A percentile compares a stretch with the other conserved stretches of the same genome.
phyloP scores from a whole-genome alignment of 148 eudicot genomes.

The Cornus kousa region DNA sequence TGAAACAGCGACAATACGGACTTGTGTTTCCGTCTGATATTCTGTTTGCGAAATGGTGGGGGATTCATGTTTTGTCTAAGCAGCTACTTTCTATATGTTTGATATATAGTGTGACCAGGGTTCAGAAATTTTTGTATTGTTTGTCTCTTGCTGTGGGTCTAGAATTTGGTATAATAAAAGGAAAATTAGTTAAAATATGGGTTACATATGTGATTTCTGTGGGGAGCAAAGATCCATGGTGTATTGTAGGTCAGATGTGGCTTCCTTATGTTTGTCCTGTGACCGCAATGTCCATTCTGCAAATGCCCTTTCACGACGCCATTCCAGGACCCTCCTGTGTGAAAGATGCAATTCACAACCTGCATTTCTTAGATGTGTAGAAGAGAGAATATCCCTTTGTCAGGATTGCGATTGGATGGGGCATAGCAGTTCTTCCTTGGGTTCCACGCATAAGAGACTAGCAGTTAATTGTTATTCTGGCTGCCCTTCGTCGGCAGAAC shows the following conservation, averaged over 20 bases:
- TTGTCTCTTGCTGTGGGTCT: background rate
- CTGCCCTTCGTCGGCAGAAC: slow-evolving; percentile 84
- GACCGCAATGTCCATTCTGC: slow-evolving; percentile 96
- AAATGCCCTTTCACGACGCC: slow-evolving; percentile 86
- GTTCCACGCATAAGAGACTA: slow-evolving; percentile 59
- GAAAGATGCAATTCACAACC: slow-evolving; percentile 80
- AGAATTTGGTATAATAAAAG: slow-evolving; percentile 4
- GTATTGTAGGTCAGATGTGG: slow-evolving; percentile 92
- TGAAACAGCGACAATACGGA: background rate
- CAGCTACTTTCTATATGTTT: background rate
- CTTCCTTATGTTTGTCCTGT: slow-evolving; percentile 89
- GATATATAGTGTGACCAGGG: background rate
- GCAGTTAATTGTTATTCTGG: slow-evolving; percentile 69
- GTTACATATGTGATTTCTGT: slow-evolving; percentile 79
- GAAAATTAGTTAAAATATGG: slow-evolving; percentile 40
- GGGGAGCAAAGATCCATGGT: slow-evolving; percentile 77
- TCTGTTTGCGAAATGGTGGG: background rate
- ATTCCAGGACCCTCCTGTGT: slow-evolving; percentile 83
- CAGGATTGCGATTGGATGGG: slow-evolving; percentile 64
- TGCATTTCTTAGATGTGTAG: slow-evolving; percentile 68
- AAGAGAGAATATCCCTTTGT: slow-evolving; percentile 78
- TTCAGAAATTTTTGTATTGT: background rate
- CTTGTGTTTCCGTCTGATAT: too few species aligned
- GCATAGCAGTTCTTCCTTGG: slow-evolving; percentile 43
- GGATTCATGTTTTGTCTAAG: background rate